Conservation (phyloP, 768 basidiomycete species). For the Termitomyces sp. region DNA sequence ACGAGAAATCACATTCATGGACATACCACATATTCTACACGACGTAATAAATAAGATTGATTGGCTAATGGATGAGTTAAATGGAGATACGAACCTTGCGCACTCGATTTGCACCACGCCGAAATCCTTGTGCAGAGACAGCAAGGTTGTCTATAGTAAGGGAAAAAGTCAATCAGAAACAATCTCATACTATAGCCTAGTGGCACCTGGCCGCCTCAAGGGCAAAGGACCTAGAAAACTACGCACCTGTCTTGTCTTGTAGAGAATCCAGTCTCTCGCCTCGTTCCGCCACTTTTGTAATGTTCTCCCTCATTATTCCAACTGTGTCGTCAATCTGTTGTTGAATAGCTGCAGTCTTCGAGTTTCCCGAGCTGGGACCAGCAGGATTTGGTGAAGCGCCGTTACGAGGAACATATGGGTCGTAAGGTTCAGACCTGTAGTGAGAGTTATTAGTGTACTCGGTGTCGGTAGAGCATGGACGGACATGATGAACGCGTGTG, state of each 20-base stretch:
- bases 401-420: slow-evolving; percentile 92
- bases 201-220: background rate
- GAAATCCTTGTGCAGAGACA: slow-evolving; percentile 98
- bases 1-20: background rate
- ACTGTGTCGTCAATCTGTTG: slow-evolving; percentile 97
- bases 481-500: slow-evolving; percentile 32
- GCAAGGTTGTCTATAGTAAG: slow-evolving; percentile 78
- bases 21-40: slow-evolving; percentile 87
- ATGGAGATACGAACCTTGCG: slow-evolving; percentile 67
- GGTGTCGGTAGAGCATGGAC: slow-evolving; percentile 14
- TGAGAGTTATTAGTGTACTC: slow-evolving; percentile 10
- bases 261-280: slow-evolving; percentile 91
- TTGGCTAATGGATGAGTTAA: background rate
- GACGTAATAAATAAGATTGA: slow-evolving; percentile 5
- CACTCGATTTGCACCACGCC: slow-evolving; percentile 93
- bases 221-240: background rate
- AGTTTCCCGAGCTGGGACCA: slow-evolving; percentile 48
- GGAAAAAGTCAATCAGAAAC: slow-evolving; percentile 6
- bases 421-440: slow-evolving; percentile 93
- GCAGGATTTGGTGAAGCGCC: slow-evolving; percentile 57
- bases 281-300: slow-evolving; percentile 91
- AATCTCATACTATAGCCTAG: background rate
- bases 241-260: slow-evolving; percentile 96
- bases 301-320: slow-evolving; percentile 97
- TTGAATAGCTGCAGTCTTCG: slow-evolving; percentile 94